A percentile compares a stretch with the other conserved stretches of the same genome.
phyloP scores from a whole-genome alignment of 2,329 filamentous ascomycete species.

The Hypoxylon sp. region DNA sequence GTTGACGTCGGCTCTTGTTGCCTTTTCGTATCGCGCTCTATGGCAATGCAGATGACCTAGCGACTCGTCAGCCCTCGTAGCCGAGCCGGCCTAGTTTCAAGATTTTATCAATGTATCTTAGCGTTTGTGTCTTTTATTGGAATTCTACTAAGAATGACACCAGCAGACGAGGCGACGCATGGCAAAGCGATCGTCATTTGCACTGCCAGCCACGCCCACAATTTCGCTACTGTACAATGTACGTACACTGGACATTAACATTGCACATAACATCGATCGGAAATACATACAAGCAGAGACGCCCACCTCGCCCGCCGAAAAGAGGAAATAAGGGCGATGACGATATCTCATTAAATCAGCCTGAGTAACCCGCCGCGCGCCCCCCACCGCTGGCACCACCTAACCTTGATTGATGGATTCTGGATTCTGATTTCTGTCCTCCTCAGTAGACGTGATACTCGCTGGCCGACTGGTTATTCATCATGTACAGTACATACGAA shows the following conservation, averaged over 20 bases:
- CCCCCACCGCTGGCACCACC: conserved; percentile 1
- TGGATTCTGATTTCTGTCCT: no score
- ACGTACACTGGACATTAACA: no score
- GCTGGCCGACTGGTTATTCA: neutral
- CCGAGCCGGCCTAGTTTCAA: conserved; percentile 23
- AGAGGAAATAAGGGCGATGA: conserved; percentile 27
- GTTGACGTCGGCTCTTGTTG: conserved; percentile 21
- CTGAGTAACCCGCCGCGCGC: conserved; percentile 23
- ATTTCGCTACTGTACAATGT: no score
- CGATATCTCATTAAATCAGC: conserved; percentile 24
- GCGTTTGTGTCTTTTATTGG: no score
- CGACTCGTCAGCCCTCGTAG: conserved; percentile 24
- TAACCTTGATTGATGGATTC: conserved; percentile 17
- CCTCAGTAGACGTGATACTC: no score
- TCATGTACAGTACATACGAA: conserved; percentile 16
- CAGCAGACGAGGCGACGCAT: conserved; percentile 16
- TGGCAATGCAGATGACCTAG: neutral
- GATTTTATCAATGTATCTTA: no score
- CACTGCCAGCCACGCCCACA: conserved; percentile 27
- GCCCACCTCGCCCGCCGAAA: conserved; percentile 19
- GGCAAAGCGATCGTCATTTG: conserved; percentile 32
- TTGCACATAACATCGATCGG: conserved; percentile 26
- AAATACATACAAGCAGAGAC: no score
- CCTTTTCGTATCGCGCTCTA: conserved; percentile 6
- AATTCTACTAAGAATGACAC: conserved; percentile 14